Evolutionary conservation across 352 stramenopile genomes (phyloP).

Genomic region (Pythium brachiatum): DNA sequence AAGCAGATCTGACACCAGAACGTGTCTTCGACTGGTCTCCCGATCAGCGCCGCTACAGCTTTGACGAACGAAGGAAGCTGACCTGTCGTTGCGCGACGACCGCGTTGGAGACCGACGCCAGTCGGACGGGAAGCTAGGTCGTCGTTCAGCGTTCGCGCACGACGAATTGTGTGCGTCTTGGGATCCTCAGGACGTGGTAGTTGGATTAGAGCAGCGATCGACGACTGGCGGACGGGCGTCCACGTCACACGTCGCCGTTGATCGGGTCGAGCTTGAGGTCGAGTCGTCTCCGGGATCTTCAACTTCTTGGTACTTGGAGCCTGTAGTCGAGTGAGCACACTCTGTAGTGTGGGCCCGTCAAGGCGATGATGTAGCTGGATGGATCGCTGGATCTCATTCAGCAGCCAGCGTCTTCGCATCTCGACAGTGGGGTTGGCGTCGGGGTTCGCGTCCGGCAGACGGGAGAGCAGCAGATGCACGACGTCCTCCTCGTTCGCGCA

Average conservation of each 20-base stretch:
- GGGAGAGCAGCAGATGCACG: neutral
- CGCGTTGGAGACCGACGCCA: neutral
- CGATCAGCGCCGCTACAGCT: conserved; percentile 17
- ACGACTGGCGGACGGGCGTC: conserved; percentile 9
- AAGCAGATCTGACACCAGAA: conserved; percentile 77
- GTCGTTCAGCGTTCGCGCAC: conserved; percentile 11
- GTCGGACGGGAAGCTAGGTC: neutral
- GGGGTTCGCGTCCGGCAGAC: neutral
- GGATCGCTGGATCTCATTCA: neutral
- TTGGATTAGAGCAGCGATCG: conserved; percentile 5
- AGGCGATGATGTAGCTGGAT: neutral
- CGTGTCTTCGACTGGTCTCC: conserved; percentile 60
- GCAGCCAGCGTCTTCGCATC: neutral
- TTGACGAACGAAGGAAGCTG: conserved; percentile 9
- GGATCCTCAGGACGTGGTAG: neutral
- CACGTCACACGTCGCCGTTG: conserved; percentile 2
- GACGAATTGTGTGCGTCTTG: neutral
- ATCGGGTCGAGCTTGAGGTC: neutral
- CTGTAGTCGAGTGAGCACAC: neutral
- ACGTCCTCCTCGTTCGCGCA: neutral
- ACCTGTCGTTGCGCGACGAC: conserved; percentile 6
- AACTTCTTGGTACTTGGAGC: neutral
- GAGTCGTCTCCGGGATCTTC: neutral
- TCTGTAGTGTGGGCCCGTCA: neutral
- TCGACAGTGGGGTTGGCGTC: neutral